Evolutionary conservation across 1,139 yeast species (phyloP).

Genomic region (Nematodospora anomalae): DNA sequence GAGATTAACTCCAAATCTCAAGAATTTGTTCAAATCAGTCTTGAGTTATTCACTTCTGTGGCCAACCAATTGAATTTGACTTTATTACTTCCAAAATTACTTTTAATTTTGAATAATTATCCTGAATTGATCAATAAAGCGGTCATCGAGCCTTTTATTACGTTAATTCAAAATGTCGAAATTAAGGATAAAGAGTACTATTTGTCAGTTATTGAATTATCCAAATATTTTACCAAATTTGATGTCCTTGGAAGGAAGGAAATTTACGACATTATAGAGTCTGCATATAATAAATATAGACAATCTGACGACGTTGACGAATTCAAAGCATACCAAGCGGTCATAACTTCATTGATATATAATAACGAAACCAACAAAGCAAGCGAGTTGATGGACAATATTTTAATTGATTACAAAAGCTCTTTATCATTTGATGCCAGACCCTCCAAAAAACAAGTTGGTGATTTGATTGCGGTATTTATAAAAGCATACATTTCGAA

Average conservation of each 20-base stretch:
- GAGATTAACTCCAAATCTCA: slow-evolving; percentile 46
- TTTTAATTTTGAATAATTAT: slow-evolving; percentile 25
- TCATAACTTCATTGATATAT: slow-evolving; percentile 52
- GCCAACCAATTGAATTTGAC: slow-evolving; percentile 29
- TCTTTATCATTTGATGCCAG: slow-evolving; percentile 16
- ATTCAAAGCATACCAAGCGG: slow-evolving; percentile 47
- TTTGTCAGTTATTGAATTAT: slow-evolving; percentile 19
- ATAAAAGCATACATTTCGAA: slow-evolving; percentile 23
- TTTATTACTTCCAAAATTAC: slow-evolving; percentile 27
- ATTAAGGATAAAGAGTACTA: slow-evolving; percentile 4
- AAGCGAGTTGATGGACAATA: slow-evolving; percentile 53
- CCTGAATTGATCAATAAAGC: slow-evolving; percentile 29
- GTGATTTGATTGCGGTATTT: slow-evolving; percentile 34
- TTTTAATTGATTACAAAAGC: slow-evolving; percentile 32
- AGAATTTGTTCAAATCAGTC: slow-evolving; percentile 64
- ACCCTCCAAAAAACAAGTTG: slow-evolving; percentile 26
- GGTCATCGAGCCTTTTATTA: slow-evolving; percentile 18
- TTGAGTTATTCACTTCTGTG: slow-evolving; percentile 57
- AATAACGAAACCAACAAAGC: slow-evolving; percentile 52
- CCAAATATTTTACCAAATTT: slow-evolving; percentile 22
- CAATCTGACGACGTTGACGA: slow-evolving; percentile 29
- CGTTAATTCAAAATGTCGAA: slow-evolving; percentile 4
- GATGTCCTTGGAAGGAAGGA: slow-evolving; percentile 19
- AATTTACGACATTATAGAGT: slow-evolving; percentile 28
- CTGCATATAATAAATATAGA: slow-evolving; percentile 28